Evolutionary conservation across 1,284 basidiomycete species (phyloP), one percentile per base, ranked within the genome.

Genomic region (Microbotryum violaceum): DNA sequence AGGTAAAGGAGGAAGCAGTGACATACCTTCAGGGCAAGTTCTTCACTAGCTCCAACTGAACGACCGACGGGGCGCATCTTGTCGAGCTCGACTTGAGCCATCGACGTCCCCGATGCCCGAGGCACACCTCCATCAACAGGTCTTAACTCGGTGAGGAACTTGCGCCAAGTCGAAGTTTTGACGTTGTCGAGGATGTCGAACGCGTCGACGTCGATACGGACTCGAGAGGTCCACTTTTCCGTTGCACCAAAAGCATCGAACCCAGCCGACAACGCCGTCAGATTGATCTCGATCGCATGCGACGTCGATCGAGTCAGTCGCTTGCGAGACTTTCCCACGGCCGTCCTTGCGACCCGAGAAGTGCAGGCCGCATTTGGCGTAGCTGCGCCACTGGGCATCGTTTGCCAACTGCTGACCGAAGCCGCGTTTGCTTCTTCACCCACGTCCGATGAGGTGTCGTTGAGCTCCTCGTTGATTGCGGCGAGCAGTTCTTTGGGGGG

Each of bases 101-200:
- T 98, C 71, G 89, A 85, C 14, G 91, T 91, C 57, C 84, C 89
- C 3, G 87, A 90, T 76, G 96, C 89, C 37, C 91, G 82, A 7
- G 90, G 79, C 70, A 92, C 89, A 0, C 92, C 91, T 56, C 83
- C 81, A 14, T 88, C 85, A 75, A 91, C 89, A 1, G 86, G 81
- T 54, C 85, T 82, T 73, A 93, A 80, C 61, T 85, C 84, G 1
- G 91, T 94, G 62, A 98, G 78, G 75, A 98, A 98, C 73, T 92
- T 97, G 75, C 86, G 88, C 96, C 96, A 98, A 0, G 94, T 97
- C 12, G 93, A 97, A 0, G 93, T 93, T 79, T 91, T 92, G 80
- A 98, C 91, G 73, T 97, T 92, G 77, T 98, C 94, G 57, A 97
- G 78, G 65, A 98, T 96, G 2, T 75, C 76, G 71, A 85, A 89